Conservation (phyloP, 371 early-diverging fungal species). For the Cokeromyces recurvatus region DNA sequence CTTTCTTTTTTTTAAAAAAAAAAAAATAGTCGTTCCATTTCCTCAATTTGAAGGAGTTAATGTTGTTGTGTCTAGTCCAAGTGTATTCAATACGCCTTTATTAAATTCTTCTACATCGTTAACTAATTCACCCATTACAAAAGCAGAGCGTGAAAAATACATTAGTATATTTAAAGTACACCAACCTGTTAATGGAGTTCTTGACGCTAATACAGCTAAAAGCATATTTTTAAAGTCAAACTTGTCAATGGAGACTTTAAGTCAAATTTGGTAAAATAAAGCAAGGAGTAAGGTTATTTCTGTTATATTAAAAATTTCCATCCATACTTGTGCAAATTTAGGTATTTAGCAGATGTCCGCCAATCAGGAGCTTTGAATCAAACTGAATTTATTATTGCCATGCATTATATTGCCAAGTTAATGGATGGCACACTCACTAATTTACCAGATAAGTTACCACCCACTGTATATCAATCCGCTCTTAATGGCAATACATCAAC, state of each 20-base stretch:
- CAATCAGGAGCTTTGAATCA: slow-evolving; percentile 62
- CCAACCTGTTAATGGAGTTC: slow-evolving; percentile 32
- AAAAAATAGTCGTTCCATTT: slow-evolving; percentile 34
- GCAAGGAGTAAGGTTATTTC: neutral
- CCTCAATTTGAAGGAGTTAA: slow-evolving; percentile 54
- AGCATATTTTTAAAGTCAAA: slow-evolving; percentile 42
- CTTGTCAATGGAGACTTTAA: slow-evolving; percentile 34
- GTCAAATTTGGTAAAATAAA: slow-evolving; percentile 42
- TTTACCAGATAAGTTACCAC: slow-evolving; percentile 60
- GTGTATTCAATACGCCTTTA: slow-evolving; percentile 9
- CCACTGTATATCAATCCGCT: slow-evolving; percentile 55
- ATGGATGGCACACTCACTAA: slow-evolving; percentile 64
- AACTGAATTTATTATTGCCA: slow-evolving; percentile 75
- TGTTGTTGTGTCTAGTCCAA: slow-evolving; percentile 18
- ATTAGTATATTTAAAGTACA: slow-evolving; percentile 35
- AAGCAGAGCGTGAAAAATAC: slow-evolving; percentile 42
- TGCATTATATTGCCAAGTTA: slow-evolving; percentile 73
- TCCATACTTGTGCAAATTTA: slow-evolving; percentile 1
- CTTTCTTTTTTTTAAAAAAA: neutral
- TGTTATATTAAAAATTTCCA: too few relatives aligned
- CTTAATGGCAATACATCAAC: neutral
- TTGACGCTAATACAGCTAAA: slow-evolving; percentile 38
- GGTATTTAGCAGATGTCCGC: slow-evolving; percentile 72
- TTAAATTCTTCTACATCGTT: neutral
- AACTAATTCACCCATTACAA: slow-evolving; percentile 13